Conservation (phyloP, 2,329 filamentous ascomycete species). For the Nannizzia gypsea region DNA sequence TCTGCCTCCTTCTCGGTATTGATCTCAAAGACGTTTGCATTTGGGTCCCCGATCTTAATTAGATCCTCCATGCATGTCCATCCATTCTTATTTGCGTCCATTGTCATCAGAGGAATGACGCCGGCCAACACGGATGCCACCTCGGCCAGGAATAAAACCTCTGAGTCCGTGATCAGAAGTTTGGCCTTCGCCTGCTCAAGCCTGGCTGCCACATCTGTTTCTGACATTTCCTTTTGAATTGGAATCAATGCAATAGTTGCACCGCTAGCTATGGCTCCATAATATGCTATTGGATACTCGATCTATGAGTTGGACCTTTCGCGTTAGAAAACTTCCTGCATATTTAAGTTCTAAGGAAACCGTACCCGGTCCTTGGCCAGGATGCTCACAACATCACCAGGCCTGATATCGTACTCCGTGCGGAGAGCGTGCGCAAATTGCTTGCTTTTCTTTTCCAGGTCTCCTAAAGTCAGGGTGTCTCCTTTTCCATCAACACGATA, state of each 20-base stretch:
- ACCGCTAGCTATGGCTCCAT: conserved; percentile 17
- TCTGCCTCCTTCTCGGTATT: conserved; percentile 10
- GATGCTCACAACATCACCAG: conserved; percentile 13
- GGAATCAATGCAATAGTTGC: conserved; percentile 18
- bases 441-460: conserved; percentile 14
- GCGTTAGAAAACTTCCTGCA: background rate
- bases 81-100: conserved; percentile 5
- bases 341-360: background rate
- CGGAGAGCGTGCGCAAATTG: conserved; percentile 12
- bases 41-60: background rate
- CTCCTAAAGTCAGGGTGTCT: conserved; percentile 12
- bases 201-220: conserved; percentile 16
- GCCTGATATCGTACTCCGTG: conserved; percentile 10
- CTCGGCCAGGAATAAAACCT: conserved; percentile 12
- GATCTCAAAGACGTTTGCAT: conserved; percentile 8
- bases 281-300: conserved; percentile 19
- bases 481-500: conserved; percentile 12
- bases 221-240: conserved; percentile 16
- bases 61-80: conserved; percentile 3
- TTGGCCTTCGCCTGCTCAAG: conserved; percentile 17
- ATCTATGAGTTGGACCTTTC: conserved; percentile 12
- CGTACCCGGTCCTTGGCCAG: conserved; percentile 14
- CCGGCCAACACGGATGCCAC: conserved; percentile 11
- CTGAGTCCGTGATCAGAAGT: conserved; percentile 17
- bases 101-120: conserved; percentile 5